A percentile compares a stretch with the other conserved stretches of the same genome.
phyloP scores from a whole-genome alignment of 805 yeast species.

The Blastobotrys chiropterorum region DNA sequence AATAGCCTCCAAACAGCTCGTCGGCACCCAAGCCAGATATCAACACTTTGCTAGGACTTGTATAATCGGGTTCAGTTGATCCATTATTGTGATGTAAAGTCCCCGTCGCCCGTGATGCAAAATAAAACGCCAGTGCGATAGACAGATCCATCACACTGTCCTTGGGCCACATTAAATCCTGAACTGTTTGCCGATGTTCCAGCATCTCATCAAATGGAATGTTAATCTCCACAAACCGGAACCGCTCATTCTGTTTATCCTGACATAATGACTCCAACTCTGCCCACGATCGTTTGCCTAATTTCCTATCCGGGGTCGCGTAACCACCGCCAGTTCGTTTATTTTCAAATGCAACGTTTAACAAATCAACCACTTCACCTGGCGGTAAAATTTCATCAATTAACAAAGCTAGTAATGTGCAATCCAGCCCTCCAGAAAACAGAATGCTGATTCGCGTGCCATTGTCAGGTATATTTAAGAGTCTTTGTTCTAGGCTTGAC shows the following conservation, averaged over 20 bases:
- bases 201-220: slow-evolving; percentile 66
- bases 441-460: slow-evolving; percentile 46
- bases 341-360: slow-evolving; percentile 90
- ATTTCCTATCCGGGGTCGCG: slow-evolving; percentile 79
- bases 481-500: neutral
- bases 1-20: slow-evolving; percentile 93
- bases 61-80: slow-evolving; percentile 30
- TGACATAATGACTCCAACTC: slow-evolving; percentile 43
- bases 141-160: slow-evolving; percentile 92
- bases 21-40: slow-evolving; percentile 96
- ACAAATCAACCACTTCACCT: slow-evolving; percentile 49
- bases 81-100: slow-evolving; percentile 2
- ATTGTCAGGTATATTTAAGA: neutral
- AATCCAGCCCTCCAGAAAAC: slow-evolving; percentile 94
- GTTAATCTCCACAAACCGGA: slow-evolving; percentile 59
- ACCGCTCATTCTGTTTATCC: slow-evolving; percentile 22
- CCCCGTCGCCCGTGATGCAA: slow-evolving; percentile 66
- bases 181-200: slow-evolving; percentile 44
- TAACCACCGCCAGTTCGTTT: slow-evolving; percentile 56
- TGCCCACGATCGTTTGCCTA: slow-evolving; percentile 61
- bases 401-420: slow-evolving; percentile 64
- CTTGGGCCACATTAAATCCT: slow-evolving; percentile 70
- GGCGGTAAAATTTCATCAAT: slow-evolving; percentile 25
- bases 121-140: slow-evolving; percentile 91
- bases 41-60: slow-evolving; percentile 49